A percentile compares a stretch with the other conserved stretches of the same genome.
Conservation (phyloP, 2,329 filamentous ascomycete genomes). For the Lojkania enalia region DNA sequence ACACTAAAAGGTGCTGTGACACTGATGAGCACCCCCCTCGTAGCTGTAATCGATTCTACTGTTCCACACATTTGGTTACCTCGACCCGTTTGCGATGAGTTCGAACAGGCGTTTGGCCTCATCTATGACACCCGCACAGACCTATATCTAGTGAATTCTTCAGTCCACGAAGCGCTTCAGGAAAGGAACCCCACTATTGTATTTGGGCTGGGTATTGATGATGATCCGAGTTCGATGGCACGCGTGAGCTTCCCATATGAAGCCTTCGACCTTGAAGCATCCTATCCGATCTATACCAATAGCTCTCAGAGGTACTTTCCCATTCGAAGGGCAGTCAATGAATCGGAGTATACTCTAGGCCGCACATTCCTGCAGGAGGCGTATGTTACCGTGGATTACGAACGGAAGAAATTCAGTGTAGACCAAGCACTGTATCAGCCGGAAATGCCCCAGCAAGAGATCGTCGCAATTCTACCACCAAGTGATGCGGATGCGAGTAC, state of each 20-base stretch:
- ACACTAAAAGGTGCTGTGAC: conserved; percentile 4
- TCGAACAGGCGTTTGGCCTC: conserved; percentile 45
- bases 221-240: conserved; percentile 26
- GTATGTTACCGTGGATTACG: conserved; percentile 46
- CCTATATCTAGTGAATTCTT: conserved; percentile 45
- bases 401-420: conserved; percentile 29
- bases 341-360: conserved; percentile 44
- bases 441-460: conserved; percentile 45
- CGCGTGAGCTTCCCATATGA: conserved; percentile 44
- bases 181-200: conserved; percentile 36
- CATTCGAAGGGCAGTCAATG: conserved; percentile 41
- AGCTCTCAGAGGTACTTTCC: conserved; percentile 44
- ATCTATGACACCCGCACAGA: conserved; percentile 38
- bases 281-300: conserved; percentile 24
- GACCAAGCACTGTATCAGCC: conserved; percentile 58
- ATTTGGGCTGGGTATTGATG: conserved; percentile 35
- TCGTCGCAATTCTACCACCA: conserved; percentile 39
- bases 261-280: conserved; percentile 42
- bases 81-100: conserved; percentile 33
- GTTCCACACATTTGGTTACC: conserved; percentile 49
- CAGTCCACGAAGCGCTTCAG: conserved; percentile 34
- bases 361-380: conserved; percentile 48
- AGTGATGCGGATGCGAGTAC: too few species aligned
- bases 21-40: conserved; percentile 24
- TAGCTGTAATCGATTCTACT: conserved; percentile 43